Evolutionary conservation across 371 early-diverging fungal genomes (phyloP), one percentile per base, ranked within the genome.

Genomic region (Dentiscutata heterogama): DNA sequence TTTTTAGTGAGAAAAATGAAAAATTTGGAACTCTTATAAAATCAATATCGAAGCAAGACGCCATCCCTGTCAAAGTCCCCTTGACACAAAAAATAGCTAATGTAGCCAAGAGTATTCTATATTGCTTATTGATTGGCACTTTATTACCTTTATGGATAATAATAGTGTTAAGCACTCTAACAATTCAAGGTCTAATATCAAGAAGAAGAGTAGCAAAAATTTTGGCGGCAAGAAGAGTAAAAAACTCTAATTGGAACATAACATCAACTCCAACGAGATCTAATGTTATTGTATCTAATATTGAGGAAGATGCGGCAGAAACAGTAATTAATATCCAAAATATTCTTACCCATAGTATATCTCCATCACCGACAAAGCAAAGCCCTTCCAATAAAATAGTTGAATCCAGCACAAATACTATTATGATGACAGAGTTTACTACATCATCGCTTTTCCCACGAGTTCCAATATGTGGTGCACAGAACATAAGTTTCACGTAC

Each of bases 401-500:
- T 25, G 20, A 16, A 11, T 71, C 72, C n/a, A 46, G 5, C 42
- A 0, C 61, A 80, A 29, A 58, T 73, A 18, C 10, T 84, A 84
- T 18, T 61, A 80, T 3, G 2, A 63, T 63, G 63, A 50, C 83
- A n/a, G 35, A 53, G 11, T 51, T 67, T 50, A 11, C 46, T 13
- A 39, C 86, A 4, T 54, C 72, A 8, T 53, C 64, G 31, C n/a
- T 11, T 20, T 72, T 72, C 11, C 67, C 80, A 31, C 72, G 63
- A 14, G 82, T 85, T 13, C 50, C 16, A 10, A 56, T 83, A 14
- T 82, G 67, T 18, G 64, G 72, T 18, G 67, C 70, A 2, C 85
- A 84, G 11, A 20, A n/a, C 14, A 80, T 71, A 27, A 85, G 85
- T 16, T 82, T 87, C 16, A 60, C 75, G 42, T 74, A 87, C 46